Evolutionary conservation across 2,329 filamentous ascomycete genomes (phyloP).

Genomic region (Alternaria longipes): DNA sequence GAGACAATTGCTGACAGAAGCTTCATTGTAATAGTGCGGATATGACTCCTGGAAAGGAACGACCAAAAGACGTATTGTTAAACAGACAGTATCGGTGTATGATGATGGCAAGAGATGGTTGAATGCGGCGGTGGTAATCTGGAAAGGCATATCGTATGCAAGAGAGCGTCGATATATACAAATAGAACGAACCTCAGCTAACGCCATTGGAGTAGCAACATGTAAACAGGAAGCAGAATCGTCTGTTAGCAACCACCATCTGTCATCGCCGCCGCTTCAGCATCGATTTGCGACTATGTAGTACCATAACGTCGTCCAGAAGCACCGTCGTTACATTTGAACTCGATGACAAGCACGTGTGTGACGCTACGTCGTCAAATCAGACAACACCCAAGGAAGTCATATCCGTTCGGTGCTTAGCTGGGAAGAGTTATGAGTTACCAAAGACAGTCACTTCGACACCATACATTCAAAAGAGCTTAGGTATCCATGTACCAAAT

Average conservation of each 20-base stretch:
- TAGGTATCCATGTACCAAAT: neutral
- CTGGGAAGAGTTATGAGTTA: neutral
- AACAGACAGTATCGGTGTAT: neutral
- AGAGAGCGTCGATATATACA: neutral
- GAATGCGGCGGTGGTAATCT: neutral
- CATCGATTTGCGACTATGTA: neutral
- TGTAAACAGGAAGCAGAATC: neutral
- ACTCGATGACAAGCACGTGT: neutral
- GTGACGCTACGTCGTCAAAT: neutral
- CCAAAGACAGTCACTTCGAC: neutral
- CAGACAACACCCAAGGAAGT: neutral
- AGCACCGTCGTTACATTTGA: neutral
- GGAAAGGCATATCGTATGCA: neutral
- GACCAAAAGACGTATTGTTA: neutral
- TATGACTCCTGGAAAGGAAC: neutral
- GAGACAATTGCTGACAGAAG: slow-evolving; percentile 2
- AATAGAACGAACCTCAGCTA: neutral
- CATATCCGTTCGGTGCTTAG: neutral
- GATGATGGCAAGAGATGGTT: neutral
- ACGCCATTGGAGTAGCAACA: neutral
- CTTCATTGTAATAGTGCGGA: slow-evolving; percentile 10
- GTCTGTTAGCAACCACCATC: neutral
- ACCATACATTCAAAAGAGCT: neutral
- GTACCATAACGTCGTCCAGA: neutral
- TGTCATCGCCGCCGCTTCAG: neutral